Evolutionary conservation across 495 filamentous ascomycete species (phyloP).

Genomic region (Penicillium verhagenii): DNA sequence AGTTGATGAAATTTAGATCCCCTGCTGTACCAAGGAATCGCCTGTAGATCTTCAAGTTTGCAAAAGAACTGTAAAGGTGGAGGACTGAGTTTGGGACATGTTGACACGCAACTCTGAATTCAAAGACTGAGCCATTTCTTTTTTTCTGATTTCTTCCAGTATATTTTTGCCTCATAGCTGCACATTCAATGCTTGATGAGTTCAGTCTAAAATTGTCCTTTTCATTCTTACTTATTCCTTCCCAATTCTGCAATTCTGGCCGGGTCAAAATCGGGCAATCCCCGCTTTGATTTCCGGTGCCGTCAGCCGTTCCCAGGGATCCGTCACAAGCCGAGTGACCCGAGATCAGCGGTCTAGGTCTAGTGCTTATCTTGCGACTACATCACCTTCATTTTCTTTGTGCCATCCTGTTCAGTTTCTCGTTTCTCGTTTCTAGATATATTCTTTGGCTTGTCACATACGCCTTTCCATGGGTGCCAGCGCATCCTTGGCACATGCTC

Average conservation of each 20-base stretch:
- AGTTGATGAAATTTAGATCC: not conserved
- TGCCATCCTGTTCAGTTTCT: no score
- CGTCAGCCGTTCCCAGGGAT: conserved; percentile 8
- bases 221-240: no score
- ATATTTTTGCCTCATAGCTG: no score
- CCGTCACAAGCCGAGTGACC: conserved; percentile 21
- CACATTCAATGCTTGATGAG: no score
- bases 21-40: not conserved
- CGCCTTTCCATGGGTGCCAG: not conserved
- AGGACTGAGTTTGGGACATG: not conserved
- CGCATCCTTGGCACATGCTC: not conserved
- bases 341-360: not conserved
- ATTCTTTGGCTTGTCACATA: no score
- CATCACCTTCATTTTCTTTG: not conserved
- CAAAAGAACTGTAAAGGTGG: not conserved
- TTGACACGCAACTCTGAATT: no score
- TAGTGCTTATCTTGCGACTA: conserved; percentile 6
- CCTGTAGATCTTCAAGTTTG: not conserved
- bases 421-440: not conserved
- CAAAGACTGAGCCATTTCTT: no score
- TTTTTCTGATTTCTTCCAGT: no score
- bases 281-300: conserved; percentile 13
- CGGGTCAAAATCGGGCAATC: conserved; percentile 13
- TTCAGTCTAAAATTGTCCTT: no score
- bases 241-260: no score